A percentile compares a stretch with the other conserved stretches of the same genome.
These are phyloP conservation scores for Beta corolliflora DNA, from an alignment of 179 eudicot species.

Conservation along the genomic window DNA sequence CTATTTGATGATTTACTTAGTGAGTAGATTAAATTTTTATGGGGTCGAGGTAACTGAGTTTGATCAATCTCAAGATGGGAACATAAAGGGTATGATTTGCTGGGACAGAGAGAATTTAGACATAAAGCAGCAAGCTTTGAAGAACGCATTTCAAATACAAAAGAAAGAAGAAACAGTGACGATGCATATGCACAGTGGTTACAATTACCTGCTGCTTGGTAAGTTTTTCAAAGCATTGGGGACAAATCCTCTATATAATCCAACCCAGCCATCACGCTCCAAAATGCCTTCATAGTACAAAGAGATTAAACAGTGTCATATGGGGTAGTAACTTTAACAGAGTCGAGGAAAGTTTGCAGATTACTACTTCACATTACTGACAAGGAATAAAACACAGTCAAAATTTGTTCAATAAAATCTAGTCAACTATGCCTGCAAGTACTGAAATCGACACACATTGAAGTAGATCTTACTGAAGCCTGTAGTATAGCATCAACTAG, in stretches of 20 bases:
- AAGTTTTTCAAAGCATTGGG: slow-evolving; percentile 87
- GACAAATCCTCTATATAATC: slow-evolving; percentile 89
- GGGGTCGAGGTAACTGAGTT: background rate
- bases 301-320: background rate
- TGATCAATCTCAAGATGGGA: background rate
- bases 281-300: slow-evolving; percentile 62
- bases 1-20: too few species aligned
- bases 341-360: background rate
- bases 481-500: background rate
- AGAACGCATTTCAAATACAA: background rate
- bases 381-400: background rate
- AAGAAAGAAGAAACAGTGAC: background rate
- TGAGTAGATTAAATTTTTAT: background rate
- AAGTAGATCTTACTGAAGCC: background rate
- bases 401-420: background rate
- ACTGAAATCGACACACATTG: background rate
- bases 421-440: background rate
- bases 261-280: slow-evolving; percentile 84
- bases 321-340: background rate
- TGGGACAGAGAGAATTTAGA: background rate
- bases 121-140: background rate
- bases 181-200: background rate
- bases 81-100: background rate
- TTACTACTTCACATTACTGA: background rate
- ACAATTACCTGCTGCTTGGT: slow-evolving; percentile 85